A percentile compares a stretch with the other conserved stretches of the same genome.
Conservation (phyloP, 2,329 filamentous ascomycete genomes). For the Ophiostoma australiae region DNA sequence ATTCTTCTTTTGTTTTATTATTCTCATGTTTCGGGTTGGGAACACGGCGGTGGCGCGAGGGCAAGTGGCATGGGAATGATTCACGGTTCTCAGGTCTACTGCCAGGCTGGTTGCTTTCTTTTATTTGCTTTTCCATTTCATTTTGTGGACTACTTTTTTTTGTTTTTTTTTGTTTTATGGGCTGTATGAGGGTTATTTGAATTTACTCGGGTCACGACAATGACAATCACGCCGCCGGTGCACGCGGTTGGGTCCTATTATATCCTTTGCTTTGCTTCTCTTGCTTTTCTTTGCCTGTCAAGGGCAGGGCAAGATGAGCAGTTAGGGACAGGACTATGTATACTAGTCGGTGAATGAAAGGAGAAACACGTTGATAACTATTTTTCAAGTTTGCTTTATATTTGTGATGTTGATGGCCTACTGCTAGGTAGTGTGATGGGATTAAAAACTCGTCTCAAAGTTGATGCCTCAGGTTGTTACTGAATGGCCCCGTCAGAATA, state of each 20-base stretch:
- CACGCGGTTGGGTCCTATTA: conserved; percentile 13
- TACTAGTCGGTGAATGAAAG: conserved; percentile 12
- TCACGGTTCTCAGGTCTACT: conserved; percentile 25
- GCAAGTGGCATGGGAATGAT: conserved; percentile 28
- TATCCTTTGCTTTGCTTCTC: conserved; percentile 10
- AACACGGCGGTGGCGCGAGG: conserved; percentile 28
- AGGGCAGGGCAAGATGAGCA: conserved; percentile 5
- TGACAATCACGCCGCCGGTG: conserved; percentile 17
- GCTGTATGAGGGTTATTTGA: conserved; percentile 26
- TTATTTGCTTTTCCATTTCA: conserved; percentile 12
- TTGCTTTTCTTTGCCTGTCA: not conserved
- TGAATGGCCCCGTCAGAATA: not conserved
- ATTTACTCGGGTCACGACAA: conserved; percentile 26
- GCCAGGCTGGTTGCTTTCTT: conserved; percentile 24
- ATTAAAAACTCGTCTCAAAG: not conserved
- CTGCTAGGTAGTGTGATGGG: not conserved
- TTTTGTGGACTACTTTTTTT: conserved; percentile 9
- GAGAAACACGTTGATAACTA: not conserved
- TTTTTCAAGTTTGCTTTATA: not conserved
- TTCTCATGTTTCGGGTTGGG: conserved; percentile 25
- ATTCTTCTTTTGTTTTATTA: conserved; percentile 23
- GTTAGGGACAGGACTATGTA: conserved; percentile 2
- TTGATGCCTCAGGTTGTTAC: conserved; percentile 18
- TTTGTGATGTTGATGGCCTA: not conserved
- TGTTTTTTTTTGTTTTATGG: conserved; percentile 28